Evolutionary conservation across 2,329 filamentous ascomycete species (phyloP), one percentile per base, ranked within the genome.

Genomic region (Lecanoromycetidae sp.): DNA sequence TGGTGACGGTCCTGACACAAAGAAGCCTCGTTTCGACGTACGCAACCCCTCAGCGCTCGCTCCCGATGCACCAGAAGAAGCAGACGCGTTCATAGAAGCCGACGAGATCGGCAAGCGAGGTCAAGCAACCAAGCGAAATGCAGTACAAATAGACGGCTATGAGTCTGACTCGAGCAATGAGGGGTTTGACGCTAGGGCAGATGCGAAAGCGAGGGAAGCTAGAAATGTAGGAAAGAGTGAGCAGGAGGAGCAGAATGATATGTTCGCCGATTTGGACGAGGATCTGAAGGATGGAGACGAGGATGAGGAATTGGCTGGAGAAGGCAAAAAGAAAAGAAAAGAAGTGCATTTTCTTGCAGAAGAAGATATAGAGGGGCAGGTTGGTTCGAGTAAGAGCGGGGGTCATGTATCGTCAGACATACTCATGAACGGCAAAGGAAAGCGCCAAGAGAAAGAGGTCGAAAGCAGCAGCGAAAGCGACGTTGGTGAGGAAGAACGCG

Each of bases 61-160:
- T 2, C 80, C 88, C 1, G 87, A 93, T 61, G 83, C 79, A 2
- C 75, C 76, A 2, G 82, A 85, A 53, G 79, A 84, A 36, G n/a
- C n/a, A n/a, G 79, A 87, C 57, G 77, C 79, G 0, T 76, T 90
- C 23, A 76, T 98, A 7, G 86, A 94, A 42, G 87, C 88, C 19
- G 91, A 96, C 60, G 88, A 95, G 32, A 95, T 96, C 54, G 87
- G 88, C 13, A 75, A 75, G 44, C 74, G 78, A 15, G 77, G 77
- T 1, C 75, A 77, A 26, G 76, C 79, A 33, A 85, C 87, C 0
- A 94, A 94, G 63, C 85, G 91, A 53, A 90, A 90, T 56, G 91
- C 90, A 0, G 85, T 98, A 46, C 95, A 96, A 59, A 79, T 98
- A 33, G 91, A 96, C 60, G 91, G 91, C 42, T 98, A 96, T 67